A percentile compares a stretch with the other conserved stretches of the same genome.
phyloP scores from a whole-genome alignment of 768 basidiomycete genomes.

The Leccinum variicolor region DNA sequence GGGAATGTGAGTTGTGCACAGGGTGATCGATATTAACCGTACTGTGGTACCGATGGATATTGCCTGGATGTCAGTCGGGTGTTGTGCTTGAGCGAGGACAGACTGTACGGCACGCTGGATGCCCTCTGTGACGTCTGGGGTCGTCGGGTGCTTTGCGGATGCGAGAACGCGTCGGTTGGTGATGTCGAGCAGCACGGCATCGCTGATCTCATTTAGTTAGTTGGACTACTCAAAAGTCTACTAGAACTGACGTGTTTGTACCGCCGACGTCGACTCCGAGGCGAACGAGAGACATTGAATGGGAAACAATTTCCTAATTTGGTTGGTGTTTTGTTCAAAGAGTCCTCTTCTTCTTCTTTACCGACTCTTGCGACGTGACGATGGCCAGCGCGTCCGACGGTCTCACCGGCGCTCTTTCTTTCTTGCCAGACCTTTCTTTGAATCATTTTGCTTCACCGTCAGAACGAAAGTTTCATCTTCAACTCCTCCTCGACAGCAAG shows the following conservation, averaged over 20 bases:
- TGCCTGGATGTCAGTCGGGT: slow-evolving; percentile 40
- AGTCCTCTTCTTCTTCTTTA: not conserved
- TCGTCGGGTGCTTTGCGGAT: slow-evolving; percentile 50
- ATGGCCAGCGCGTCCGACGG: slow-evolving; percentile 43
- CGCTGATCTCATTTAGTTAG: slow-evolving; percentile 18
- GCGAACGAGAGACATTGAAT: slow-evolving; percentile 11
- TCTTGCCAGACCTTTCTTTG: slow-evolving; percentile 41
- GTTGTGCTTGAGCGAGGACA: slow-evolving; percentile 38
- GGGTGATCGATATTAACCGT: not conserved
- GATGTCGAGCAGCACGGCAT: slow-evolving; percentile 27
- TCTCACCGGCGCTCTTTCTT: slow-evolving; percentile 28
- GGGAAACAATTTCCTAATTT: slow-evolving; percentile 8
- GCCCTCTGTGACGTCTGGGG: slow-evolving; percentile 53
- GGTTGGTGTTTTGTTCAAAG: slow-evolving; percentile 1
- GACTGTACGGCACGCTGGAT: slow-evolving; percentile 50
- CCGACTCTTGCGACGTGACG: slow-evolving; percentile 8
- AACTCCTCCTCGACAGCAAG: slow-evolving; percentile 80
- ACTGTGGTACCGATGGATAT: slow-evolving; percentile 64
- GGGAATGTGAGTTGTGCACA: not conserved
- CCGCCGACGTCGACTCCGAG: slow-evolving; percentile 35
- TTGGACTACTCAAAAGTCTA: too few species aligned
- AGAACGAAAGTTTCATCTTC: slow-evolving; percentile 60
- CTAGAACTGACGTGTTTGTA: slow-evolving; percentile 23
- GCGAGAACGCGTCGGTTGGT: slow-evolving; percentile 21
- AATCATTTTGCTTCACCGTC: slow-evolving; percentile 46